Conservation (phyloP, 2,329 filamentous ascomycete genomes). For the Purpureocillium lavendulum region DNA sequence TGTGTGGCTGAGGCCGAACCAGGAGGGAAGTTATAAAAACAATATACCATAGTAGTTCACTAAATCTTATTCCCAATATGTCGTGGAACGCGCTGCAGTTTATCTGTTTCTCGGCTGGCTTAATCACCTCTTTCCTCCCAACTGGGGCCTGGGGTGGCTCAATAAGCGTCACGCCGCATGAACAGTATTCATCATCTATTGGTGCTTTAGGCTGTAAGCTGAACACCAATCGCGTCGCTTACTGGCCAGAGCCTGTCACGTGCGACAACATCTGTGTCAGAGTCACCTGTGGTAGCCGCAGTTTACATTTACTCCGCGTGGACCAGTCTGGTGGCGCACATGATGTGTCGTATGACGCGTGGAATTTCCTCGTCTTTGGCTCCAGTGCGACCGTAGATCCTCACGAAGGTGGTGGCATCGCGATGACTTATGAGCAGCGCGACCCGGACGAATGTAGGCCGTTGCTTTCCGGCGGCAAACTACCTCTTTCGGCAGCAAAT, state of each 20-base stretch:
- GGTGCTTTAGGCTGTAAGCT: constrained; percentile 54
- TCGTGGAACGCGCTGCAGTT: too few species aligned
- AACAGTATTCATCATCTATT: constrained; percentile 45
- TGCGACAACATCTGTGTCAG: constrained; percentile 51
- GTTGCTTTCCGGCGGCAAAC: constrained; percentile 40
- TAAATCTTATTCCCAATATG: too few species aligned
- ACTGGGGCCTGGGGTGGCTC: too few species aligned
- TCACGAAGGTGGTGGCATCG: constrained; percentile 37
- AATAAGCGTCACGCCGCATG: constrained; percentile 42
- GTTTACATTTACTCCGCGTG: constrained; percentile 48
- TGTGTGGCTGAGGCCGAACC: too few species aligned
- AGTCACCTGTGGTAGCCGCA: constrained; percentile 38
- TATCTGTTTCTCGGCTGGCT: too few species aligned
- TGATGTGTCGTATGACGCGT: constrained; percentile 54
- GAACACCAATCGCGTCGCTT: constrained; percentile 51
- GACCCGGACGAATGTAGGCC: constrained; percentile 37
- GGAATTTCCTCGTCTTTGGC: constrained; percentile 49
- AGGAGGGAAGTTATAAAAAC: too few species aligned
- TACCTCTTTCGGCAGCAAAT: constrained; percentile 47
- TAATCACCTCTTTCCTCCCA: too few species aligned
- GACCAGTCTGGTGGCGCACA: constrained; percentile 47
- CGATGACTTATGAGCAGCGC: constrained; percentile 42
- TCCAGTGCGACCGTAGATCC: constrained; percentile 36
- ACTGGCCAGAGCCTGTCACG: constrained; percentile 45
- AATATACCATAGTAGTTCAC: too few species aligned